Conservation (phyloP, 2,329 filamentous ascomycete genomes). For the Cercospora sesami region DNA sequence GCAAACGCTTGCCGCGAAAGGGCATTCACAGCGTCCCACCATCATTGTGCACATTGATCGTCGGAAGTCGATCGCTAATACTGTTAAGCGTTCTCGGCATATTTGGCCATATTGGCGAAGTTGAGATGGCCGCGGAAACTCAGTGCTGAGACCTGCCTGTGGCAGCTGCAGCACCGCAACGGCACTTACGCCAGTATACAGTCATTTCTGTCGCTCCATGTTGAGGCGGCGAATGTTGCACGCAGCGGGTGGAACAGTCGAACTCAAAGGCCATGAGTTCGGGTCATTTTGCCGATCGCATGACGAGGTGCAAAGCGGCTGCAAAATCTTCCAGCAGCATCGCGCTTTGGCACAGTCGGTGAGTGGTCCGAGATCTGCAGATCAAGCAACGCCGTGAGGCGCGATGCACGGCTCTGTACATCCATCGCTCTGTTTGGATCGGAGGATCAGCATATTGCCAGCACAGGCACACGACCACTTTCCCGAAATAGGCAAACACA, state of each 20-base stretch:
- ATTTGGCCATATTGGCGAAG: background rate
- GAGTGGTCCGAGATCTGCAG: background rate
- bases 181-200: background rate
- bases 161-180: background rate
- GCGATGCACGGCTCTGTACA: background rate
- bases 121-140: background rate
- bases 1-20: background rate
- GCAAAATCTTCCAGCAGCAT: background rate
- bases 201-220: background rate
- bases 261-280: background rate
- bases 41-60: background rate
- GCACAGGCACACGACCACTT: conserved; percentile 4
- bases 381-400: background rate
- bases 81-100: background rate
- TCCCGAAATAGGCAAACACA: background rate
- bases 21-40: background rate
- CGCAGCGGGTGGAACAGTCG: background rate
- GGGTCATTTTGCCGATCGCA: background rate
- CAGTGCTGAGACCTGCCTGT: background rate
- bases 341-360: background rate
- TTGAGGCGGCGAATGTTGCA: background rate
- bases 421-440: background rate
- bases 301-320: background rate
- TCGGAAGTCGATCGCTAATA: background rate
- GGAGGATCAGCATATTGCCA: background rate